Percentiles rank a stretch among this genome's conserved stretches.
Conservation (phyloP, 2,329 filamentous ascomycete species). For the Cytospora mali region DNA sequence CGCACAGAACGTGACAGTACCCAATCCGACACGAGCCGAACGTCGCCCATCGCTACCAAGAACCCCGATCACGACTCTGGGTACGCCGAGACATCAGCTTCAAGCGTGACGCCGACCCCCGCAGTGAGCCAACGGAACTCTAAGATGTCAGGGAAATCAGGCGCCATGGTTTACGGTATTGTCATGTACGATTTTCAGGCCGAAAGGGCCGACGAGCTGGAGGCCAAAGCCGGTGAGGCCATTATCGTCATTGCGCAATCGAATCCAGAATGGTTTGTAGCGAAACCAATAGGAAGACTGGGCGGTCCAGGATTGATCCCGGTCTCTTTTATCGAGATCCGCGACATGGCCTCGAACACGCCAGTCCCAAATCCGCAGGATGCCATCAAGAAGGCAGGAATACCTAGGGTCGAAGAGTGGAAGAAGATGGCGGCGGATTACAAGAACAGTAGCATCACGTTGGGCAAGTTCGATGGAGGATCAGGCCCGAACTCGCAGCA, state of each 20-base stretch:
- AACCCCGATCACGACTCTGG: conserved; percentile 86
- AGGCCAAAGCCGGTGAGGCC: conserved; percentile 91
- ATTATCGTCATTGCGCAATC: conserved; percentile 99
- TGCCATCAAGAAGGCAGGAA: conserved; percentile 83
- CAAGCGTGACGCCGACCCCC: conserved; percentile 35
- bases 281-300: conserved; percentile 97
- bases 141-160: conserved; percentile 55
- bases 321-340: conserved; percentile 94
- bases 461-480: conserved; percentile 81
- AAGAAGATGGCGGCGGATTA: conserved; percentile 99
- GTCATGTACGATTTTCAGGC: conserved; percentile 97
- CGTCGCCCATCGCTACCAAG: conserved; percentile 53
- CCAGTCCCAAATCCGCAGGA: conserved; percentile 81
- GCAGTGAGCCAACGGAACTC: conserved; percentile 50
- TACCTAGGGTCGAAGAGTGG: conserved; percentile 97
- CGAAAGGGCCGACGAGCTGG: conserved; percentile 91
- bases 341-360: conserved; percentile 87
- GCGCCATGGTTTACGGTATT: conserved; percentile 93
- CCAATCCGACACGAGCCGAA: conserved; percentile 61
- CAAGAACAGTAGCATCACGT: conserved; percentile 97
- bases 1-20: conserved; percentile 90
- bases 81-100: conserved; percentile 64
- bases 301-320: conserved; percentile 94
- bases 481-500: conserved; percentile 42
- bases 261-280: conserved; percentile 98